Conservation (phyloP, 1,284 basidiomycete species). For the Malassezia sp. region DNA sequence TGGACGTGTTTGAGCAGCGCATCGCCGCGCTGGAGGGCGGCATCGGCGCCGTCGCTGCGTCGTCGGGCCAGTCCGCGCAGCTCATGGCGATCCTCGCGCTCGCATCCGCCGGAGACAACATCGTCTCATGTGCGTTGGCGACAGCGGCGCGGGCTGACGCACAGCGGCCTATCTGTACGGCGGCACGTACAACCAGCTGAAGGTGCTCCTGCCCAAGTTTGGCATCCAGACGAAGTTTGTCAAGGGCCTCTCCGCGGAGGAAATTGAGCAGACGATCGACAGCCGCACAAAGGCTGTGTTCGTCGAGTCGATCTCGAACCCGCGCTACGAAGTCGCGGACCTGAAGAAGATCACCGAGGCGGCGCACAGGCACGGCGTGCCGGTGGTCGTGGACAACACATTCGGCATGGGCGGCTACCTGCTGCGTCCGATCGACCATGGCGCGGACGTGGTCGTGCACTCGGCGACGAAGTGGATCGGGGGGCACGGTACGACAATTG, state of each 20-base stretch:
- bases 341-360: constrained; percentile 64
- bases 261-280: constrained; percentile 56
- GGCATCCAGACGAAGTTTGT: constrained; percentile 71
- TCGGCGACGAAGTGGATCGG: constrained; percentile 86
- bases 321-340: constrained; percentile 62
- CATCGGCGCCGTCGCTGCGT: constrained; percentile 62
- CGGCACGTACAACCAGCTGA: constrained; percentile 77
- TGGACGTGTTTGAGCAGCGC: constrained; percentile 71
- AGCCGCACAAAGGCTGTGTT: constrained; percentile 52
- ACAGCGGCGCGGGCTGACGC: too few relatives aligned
- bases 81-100: constrained; percentile 60
- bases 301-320: constrained; percentile 75
- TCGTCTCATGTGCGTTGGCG: constrained; percentile 57
- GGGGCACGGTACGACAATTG: constrained; percentile 77
- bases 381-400: constrained; percentile 77
- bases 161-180: too few relatives aligned
- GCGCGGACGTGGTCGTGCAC: constrained; percentile 76
- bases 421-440: constrained; percentile 62
- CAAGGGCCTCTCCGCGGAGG: constrained; percentile 55
- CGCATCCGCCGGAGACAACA: constrained; percentile 65
- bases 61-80: constrained; percentile 71
- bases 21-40: constrained; percentile 75
- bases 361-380: constrained; percentile 64
- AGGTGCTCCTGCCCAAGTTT: constrained; percentile 60
- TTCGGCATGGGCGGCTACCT: constrained; percentile 74